Evolutionary conservation across 1,284 basidiomycete species (phyloP), one percentile per base, ranked within the genome.

Genomic region (Cryptococcus floricola): DNA sequence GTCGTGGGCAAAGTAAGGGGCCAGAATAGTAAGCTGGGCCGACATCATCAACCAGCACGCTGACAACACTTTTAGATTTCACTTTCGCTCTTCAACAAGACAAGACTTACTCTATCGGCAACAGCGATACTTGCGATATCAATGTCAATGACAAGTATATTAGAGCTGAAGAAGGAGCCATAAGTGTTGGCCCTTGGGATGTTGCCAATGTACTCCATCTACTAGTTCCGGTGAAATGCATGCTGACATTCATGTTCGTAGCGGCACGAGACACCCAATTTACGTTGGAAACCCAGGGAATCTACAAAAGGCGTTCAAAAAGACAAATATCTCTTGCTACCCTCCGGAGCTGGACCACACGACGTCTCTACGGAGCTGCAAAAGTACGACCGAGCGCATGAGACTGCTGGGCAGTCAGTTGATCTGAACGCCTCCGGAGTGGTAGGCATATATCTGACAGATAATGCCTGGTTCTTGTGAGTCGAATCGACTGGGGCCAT

Each of bases 1-100:
- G 70, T 66, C 12, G 60, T 70, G n/a, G 73, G 73, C 14, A 58
- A 66, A 14, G 68, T 75, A 3, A 62, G 71, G 42, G 73, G 71
- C 5, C 73, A 73, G 56, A 48, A 39, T 7, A 52, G 73, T 75
- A 44, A 62, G 69, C 53, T 9, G 16, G 10, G 6, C 14, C 4
- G 38, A 10, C 25, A 28, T 19, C 39, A 47, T 27, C 19, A 1
- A 25, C 43, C 3, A 52, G 42, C 50, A 47, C 19, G 44, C 49
- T 7, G 5, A 19, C 13, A 23, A 10, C 18, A 25, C 38, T 13
- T 23, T 8, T 57, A 75, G 73, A 62, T 37, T 75, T 71, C 63
- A 68, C 69, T 6, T 73, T 73, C 34, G 71, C 58, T 10, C 62
- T 75, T 12, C 64, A 72, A 53, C 68, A 68, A 50, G 56, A 61